These are phyloP conservation scores for Tremella yokohamensis DNA, from an alignment of 768 basidiomycete species.

Conservation along the genomic window DNA sequence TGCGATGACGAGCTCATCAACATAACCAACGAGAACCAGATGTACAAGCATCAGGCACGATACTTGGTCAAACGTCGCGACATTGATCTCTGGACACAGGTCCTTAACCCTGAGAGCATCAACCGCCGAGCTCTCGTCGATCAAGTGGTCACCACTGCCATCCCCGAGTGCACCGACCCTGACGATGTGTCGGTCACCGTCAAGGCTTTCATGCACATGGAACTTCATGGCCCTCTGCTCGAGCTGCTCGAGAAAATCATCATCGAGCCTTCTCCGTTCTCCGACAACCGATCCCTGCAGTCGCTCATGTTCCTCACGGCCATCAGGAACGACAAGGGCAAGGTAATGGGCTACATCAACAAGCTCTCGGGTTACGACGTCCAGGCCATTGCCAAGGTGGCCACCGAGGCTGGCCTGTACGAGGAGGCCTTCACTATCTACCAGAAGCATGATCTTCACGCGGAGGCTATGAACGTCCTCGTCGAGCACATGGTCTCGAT, in stretches of 20 bases:
- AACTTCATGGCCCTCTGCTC: conserved; percentile 93
- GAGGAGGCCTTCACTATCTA: conserved; percentile 97
- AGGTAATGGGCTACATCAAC: conserved; percentile 96
- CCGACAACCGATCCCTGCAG: conserved; percentile 94
- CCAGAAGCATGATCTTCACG: conserved; percentile 95
- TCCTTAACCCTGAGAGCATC: conserved; percentile 80
- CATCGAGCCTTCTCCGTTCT: conserved; percentile 94
- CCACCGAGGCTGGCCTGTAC: conserved; percentile 88
- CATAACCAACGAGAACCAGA: conserved; percentile 97
- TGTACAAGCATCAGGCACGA: conserved; percentile 99
- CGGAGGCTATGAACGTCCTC: conserved; percentile 91
- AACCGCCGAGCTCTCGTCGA: conserved; percentile 92
- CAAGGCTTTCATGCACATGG: conserved; percentile 95
- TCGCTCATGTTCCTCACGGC: conserved; percentile 92
- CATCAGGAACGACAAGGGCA: conserved; percentile 95
- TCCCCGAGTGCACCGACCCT: conserved; percentile 94
- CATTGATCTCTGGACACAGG: conserved; percentile 93
- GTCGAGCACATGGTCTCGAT: conserved; percentile 98
- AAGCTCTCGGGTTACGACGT: conserved; percentile 93
- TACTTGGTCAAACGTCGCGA: conserved; percentile 95
- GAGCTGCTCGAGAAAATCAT: conserved; percentile 98
- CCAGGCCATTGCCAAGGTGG: conserved; percentile 91
- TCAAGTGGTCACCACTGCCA: conserved; percentile 86
- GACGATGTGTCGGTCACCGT: conserved; percentile 98
- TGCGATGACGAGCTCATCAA: conserved; percentile 95